These are phyloP conservation scores for Dictyophora rubrovolvata DNA, from an alignment of 768 basidiomycete genomes.

Conservation along the genomic window DNA sequence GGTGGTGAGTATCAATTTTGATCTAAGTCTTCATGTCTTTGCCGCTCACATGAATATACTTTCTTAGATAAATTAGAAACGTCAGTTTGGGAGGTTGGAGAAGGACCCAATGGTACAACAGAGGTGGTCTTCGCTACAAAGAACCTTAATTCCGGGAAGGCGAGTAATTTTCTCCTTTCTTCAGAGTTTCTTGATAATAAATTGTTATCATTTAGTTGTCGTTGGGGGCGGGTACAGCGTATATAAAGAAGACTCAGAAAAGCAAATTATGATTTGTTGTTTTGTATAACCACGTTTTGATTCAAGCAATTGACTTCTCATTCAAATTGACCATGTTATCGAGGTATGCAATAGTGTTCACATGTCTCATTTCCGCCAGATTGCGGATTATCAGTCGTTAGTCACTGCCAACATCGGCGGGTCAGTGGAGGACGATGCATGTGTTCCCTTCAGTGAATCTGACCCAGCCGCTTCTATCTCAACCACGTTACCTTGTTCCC, in stretches of 20 bases:
- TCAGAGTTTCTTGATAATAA: background rate
- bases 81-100: slow-evolving; percentile 65
- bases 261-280: slow-evolving; percentile 28
- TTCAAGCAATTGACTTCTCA: too few species aligned
- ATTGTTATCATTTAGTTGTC: slow-evolving; percentile 26
- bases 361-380: too few species aligned
- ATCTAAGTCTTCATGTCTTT: background rate
- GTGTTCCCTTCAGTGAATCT: too few species aligned
- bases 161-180: slow-evolving; percentile 15
- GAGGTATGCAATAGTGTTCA: too few species aligned
- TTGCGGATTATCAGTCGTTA: too few species aligned
- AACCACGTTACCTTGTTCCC: too few species aligned
- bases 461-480: too few species aligned
- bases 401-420: too few species aligned
- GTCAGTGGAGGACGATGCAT: too few species aligned
- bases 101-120: slow-evolving; percentile 44
- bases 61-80: slow-evolving; percentile 55
- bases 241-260: slow-evolving; percentile 41
- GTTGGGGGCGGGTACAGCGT: slow-evolving; percentile 55
- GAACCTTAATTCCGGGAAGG: slow-evolving; percentile 51
- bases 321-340: too few species aligned
- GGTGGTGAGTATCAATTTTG: slow-evolving; percentile 33
- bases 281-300: too few species aligned
- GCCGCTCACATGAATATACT: background rate
- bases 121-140: slow-evolving; percentile 58